Evolutionary conservation across 2,329 filamentous ascomycete genomes (phyloP).

Genomic region (Colletotrichum neosansevieriae): DNA sequence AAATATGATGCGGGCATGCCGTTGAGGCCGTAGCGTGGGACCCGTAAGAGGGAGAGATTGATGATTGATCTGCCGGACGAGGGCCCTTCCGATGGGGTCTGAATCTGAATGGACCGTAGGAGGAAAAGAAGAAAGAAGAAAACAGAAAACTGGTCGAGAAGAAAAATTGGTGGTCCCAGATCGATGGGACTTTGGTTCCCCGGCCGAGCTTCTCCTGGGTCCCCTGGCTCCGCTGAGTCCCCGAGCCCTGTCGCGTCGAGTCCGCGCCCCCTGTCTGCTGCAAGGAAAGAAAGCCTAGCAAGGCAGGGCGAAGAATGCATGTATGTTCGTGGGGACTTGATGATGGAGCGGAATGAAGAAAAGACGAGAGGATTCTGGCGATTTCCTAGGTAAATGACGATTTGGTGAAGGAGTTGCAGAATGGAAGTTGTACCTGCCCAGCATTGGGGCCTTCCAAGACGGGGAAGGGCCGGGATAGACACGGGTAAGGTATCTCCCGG

Average conservation of each 20-base stretch:
- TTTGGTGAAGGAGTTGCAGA: too few relatives aligned
- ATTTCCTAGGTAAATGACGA: too few relatives aligned
- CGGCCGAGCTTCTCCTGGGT: conserved; percentile 12
- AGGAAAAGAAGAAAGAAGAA: conserved; percentile 15
- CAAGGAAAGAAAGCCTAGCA: conserved; percentile 17
- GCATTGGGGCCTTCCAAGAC: too few relatives aligned
- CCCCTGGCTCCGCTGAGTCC: neutral
- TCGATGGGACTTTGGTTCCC: conserved; percentile 38
- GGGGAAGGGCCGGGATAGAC: neutral
- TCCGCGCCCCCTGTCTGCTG: conserved; percentile 12
- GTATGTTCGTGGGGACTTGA: neutral
- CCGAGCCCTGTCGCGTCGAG: too few relatives aligned
- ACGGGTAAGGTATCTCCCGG: neutral
- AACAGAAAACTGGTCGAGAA: conserved; percentile 7
- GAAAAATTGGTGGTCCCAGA: conserved; percentile 24
- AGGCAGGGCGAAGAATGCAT: neutral
- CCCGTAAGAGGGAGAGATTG: neutral
- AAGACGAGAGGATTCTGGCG: neutral
- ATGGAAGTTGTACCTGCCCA: too few relatives aligned
- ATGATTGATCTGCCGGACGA: neutral
- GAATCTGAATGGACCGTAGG: neutral
- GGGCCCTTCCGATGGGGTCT: neutral
- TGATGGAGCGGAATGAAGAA: conserved; percentile 18
- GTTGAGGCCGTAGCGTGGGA: neutral
- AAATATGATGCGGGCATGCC: conserved; percentile 24